Evolutionary conservation across 106 monocot genomes (phyloP).

Genomic region (Phalaenopsis aphrodite): DNA sequence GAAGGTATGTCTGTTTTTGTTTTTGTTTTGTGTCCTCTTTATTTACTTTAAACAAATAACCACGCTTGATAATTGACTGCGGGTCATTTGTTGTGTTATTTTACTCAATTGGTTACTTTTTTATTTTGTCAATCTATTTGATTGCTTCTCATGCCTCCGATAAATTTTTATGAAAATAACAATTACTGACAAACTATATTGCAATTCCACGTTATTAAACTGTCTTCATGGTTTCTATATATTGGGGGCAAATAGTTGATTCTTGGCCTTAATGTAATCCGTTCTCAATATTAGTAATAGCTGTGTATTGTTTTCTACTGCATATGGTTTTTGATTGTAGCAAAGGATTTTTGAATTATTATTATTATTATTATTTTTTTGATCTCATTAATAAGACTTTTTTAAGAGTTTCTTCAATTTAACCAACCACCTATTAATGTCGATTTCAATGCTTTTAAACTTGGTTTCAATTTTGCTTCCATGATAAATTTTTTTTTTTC

Average conservation of each 20-base stretch:
- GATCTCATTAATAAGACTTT: too few species aligned
- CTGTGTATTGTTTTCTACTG: neutral
- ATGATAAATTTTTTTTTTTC: too few species aligned
- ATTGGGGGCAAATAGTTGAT: neutral
- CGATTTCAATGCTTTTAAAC: too few species aligned
- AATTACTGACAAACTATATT: neutral
- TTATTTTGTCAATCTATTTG: neutral
- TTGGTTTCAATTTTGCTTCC: too few species aligned
- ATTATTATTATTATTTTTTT: too few species aligned
- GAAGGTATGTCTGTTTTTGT: slow-evolving; percentile 27
- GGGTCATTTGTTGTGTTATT: neutral
- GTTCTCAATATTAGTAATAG: neutral
- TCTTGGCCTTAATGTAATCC: neutral
- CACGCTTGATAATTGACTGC: neutral
- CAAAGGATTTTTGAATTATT: too few species aligned
- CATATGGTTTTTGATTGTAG: neutral
- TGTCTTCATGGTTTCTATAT: neutral
- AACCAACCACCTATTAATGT: too few species aligned
- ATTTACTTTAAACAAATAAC: neutral
- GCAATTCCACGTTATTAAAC: neutral
- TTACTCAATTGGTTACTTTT: neutral
- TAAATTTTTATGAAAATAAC: neutral
- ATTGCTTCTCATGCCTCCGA: neutral
- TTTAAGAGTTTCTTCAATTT: too few species aligned
- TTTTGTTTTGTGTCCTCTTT: neutral